Base-by-base conservation (phyloP, 2,329 filamentous ascomycete species). In the Fusarium sp. region DNA sequence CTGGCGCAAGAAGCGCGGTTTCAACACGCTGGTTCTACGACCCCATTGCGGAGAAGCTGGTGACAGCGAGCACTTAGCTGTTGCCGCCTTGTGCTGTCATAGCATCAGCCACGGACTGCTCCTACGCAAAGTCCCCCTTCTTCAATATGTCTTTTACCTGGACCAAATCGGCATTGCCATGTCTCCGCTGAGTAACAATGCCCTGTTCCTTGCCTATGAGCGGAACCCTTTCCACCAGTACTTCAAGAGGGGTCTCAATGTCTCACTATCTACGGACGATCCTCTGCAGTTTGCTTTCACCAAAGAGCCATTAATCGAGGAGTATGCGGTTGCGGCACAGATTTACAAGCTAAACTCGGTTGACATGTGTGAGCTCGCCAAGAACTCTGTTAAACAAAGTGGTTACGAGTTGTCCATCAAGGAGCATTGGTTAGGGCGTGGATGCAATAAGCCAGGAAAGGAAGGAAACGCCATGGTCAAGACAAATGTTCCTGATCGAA, bases 181-280 rank as follows among this genome's bases (percentile, higher is more conserved):
- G 96, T 98, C 95, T n/a, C 96, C 96, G 5, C 87, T 99, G 49
- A 97, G 94, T 82, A 99, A 99, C 85, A 99, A 99, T 77, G 96
- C 96, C 0, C 84, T 99, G 37, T 99, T 99, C 84, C 84, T 99
- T 58, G 94, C 95, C 2, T 98, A 99, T 79, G 96, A 99, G 81
- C 91, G 97, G 66, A 99, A 99, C 76, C 96, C 96, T 0, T 99
- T 97, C 83, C 88, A 97, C 76, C 93, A 93, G 78, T 99, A 99
- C 83, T 99, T 99, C 86, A 92, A 93, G 79, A 91, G 96, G 61
- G 96, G 96, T 0, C 84, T 99, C 57, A 99, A 99, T 79, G 95
- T 99, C 11, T 98, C 95, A 3, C 85, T 99, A 10, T 98, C 95
- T 4, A 98, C 96, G 0, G 96, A 99, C 78, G 96, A 99, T 79